Evolutionary conservation across 1,284 basidiomycete species (phyloP), one percentile per base, ranked within the genome.

Genomic region (Fomitopsis schrenkii): DNA sequence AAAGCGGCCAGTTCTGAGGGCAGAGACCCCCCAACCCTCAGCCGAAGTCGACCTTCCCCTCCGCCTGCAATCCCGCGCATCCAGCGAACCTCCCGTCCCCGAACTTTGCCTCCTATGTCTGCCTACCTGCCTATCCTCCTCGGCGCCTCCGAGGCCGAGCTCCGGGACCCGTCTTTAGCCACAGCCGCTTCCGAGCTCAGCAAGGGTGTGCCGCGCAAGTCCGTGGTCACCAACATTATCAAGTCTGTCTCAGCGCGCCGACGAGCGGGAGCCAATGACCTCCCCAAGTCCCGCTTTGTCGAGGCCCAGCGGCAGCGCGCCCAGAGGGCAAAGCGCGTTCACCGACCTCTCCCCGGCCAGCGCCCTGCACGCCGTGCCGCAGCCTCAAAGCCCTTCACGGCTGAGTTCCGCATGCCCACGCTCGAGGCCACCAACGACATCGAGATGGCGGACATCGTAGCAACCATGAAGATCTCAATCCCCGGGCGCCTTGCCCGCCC

Each of bases 401-500:
- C 56, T 54, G 22, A n/a, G 48, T 30, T 53, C 61, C n/a, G 22
- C 35, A 42, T 55, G 28, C 35, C 46, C 17, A 50, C 26, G 36
- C 12, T n/a, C 2, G n/a, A 26, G 1, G 19, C 17, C 44, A n/a
- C 30, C 9, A 42, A 17, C 10, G 59, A 59, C 42, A 55, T 64
- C 30, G 56, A 62, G 53, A 62, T 63, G 60, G 28, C 42, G 4
- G 58, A 66, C 35, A 54, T 28, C 1, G 48, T 45, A 1, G 14
- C 6, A 22, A 30, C 28, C 26, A 15, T 48, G 35, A 59, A 38
- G 19, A 28, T 28, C 54, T 57, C 26, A 42, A 36, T 79, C 69
- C 76, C 76, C 15, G 71, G 74, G 36, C 67, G 67, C 19, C 73
- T 78, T 33, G 66, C 68, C 19, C 70, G 73, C n/a, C 74, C 75